phyloP scores from a whole-genome alignment of 1,284 basidiomycete genomes.

The Ceratobasidium theobromae region DNA sequence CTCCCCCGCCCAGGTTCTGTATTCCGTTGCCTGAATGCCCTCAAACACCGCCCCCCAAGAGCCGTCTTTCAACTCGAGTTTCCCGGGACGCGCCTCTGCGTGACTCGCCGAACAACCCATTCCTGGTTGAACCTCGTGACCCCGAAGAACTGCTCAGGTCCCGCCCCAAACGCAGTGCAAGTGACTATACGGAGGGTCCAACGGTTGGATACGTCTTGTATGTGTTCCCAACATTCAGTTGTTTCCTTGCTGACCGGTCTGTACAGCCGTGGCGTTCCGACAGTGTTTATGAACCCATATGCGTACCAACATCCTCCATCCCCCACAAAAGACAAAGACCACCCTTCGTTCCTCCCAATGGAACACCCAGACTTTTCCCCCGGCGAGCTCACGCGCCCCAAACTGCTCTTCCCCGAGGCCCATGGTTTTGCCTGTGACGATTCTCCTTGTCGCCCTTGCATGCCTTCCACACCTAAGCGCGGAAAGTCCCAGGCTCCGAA shows the following conservation, averaged over 20 bases:
- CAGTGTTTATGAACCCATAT: slow-evolving; percentile 34
- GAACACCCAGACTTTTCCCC: slow-evolving; percentile 36
- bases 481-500: background rate
- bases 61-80: background rate
- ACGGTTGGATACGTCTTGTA: slow-evolving; percentile 37
- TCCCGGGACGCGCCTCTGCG: slow-evolving; percentile 30
- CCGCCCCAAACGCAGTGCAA: slow-evolving; percentile 2
- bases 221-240: background rate
- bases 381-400: slow-evolving; percentile 25
- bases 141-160: slow-evolving; percentile 4
- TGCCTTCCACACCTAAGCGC: slow-evolving; percentile 20
- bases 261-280: slow-evolving; percentile 35
- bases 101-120: slow-evolving; percentile 37
- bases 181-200: slow-evolving; percentile 29
- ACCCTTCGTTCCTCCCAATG: slow-evolving; percentile 34
- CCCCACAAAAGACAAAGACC: slow-evolving; percentile 3
- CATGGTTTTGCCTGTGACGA: slow-evolving; percentile 4
- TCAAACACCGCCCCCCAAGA: slow-evolving; percentile 12
- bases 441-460: background rate
- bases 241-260: background rate
- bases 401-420: slow-evolving; percentile 33
- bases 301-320: slow-evolving; percentile 19
- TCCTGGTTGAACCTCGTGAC: slow-evolving; percentile 25
- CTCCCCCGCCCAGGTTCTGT: slow-evolving; percentile 22
- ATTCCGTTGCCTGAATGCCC: background rate